These are phyloP conservation scores for Tuber umbilicatum DNA, from an alignment of 495 filamentous ascomycete species.

Conservation along the genomic window DNA sequence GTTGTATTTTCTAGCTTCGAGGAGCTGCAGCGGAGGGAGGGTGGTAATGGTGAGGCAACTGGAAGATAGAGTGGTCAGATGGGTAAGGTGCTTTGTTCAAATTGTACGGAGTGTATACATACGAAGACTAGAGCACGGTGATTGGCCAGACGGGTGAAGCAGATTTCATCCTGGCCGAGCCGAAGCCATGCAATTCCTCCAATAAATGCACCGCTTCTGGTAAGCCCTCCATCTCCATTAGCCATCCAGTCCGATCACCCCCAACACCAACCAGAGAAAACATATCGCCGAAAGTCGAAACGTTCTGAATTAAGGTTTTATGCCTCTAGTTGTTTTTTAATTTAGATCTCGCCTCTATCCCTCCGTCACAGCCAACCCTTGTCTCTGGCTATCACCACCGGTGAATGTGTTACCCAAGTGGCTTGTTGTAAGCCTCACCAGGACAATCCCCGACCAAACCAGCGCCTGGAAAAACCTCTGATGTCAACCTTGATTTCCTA, in stretches of 20 bases:
- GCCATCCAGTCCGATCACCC: neutral
- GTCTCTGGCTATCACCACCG: neutral
- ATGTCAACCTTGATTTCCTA: neutral
- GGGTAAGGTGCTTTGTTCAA: neutral
- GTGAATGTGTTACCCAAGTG: neutral
- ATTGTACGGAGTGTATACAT: slow-evolving; percentile 50
- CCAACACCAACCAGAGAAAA: slow-evolving; percentile 5
- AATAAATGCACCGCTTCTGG: slow-evolving; percentile 74
- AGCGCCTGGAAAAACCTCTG: neutral
- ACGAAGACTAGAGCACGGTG: slow-evolving; percentile 95
- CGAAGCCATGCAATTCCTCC: slow-evolving; percentile 92
- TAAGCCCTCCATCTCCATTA: slow-evolving; percentile 56
- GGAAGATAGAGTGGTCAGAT: neutral
- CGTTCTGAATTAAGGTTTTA: slow-evolving; percentile 70
- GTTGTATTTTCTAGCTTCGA: slow-evolving; percentile 8
- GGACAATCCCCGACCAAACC: neutral
- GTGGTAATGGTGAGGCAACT: slow-evolving; percentile 17
- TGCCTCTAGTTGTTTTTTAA: slow-evolving; percentile 62
- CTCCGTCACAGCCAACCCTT: neutral
- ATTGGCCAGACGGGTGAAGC: slow-evolving; percentile 92
- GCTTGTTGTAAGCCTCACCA: slow-evolving; percentile 21
- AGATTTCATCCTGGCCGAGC: slow-evolving; percentile 73
- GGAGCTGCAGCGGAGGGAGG: neutral
- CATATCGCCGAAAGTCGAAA: slow-evolving; percentile 76
- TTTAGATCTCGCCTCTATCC: slow-evolving; percentile 22